Evolutionary conservation across 1,284 basidiomycete genomes (phyloP).

Genomic region (Ganoderma sp.): DNA sequence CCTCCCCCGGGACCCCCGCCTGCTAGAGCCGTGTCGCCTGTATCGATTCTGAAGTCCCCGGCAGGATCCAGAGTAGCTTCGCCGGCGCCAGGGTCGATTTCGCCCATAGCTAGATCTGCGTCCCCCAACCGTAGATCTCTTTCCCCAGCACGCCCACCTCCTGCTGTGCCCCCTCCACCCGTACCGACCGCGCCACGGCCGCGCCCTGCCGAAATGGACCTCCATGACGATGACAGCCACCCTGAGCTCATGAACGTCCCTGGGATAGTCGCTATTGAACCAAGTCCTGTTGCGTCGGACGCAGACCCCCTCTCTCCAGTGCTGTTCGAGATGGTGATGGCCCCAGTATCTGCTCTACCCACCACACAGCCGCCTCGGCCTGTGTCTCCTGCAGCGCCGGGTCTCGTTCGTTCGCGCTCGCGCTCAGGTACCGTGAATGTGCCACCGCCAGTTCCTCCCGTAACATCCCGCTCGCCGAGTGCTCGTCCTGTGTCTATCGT

Average conservation of each 20-base stretch:
- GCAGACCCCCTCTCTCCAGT: conserved; percentile 18
- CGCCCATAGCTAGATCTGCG: neutral
- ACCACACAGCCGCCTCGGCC: conserved; percentile 10
- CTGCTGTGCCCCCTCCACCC: conserved; percentile 1
- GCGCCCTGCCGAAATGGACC: conserved; percentile 16
- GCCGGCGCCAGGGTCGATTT: neutral
- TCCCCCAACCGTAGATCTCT: neutral
- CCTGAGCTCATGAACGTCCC: conserved; percentile 18
- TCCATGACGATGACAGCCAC: conserved; percentile 6
- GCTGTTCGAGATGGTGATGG: conserved; percentile 29
- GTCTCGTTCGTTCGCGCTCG: conserved; percentile 28
- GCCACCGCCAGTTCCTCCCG: conserved; percentile 29
- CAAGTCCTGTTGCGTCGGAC: conserved; percentile 25
- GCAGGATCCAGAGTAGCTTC: neutral
- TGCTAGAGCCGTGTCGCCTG: neutral
- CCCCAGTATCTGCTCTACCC: conserved; percentile 8
- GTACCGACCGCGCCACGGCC: neutral
- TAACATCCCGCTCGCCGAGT: conserved; percentile 25
- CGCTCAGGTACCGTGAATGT: conserved; percentile 38
- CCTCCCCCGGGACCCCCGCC: neutral
- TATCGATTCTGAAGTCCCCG: neutral
- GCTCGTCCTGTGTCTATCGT: conserved; percentile 14
- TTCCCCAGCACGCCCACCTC: conserved; percentile 1
- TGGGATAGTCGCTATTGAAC: conserved; percentile 23
- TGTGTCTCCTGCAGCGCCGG: conserved; percentile 15